These are phyloP conservation scores for Dentipellis fragilis DNA, from an alignment of 768 basidiomycete species.

Conservation along the genomic window DNA sequence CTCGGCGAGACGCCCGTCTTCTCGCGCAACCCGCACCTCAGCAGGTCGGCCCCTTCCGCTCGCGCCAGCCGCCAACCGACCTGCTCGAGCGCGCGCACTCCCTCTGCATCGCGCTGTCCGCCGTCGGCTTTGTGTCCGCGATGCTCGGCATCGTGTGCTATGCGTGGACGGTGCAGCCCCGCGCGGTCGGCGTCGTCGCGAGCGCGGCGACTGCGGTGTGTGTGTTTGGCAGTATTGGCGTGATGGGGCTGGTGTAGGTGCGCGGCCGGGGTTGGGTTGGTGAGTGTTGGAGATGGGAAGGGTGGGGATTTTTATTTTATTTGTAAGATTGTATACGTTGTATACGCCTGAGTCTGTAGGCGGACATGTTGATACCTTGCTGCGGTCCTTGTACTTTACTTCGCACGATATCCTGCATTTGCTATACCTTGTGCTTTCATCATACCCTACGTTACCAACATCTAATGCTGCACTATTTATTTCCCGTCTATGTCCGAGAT, in stretches of 20 bases:
- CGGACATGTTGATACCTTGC: too few relatives aligned
- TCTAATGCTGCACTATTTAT: too few relatives aligned
- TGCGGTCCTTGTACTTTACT: too few relatives aligned
- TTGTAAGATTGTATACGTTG: too few relatives aligned
- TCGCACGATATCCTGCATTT: too few relatives aligned
- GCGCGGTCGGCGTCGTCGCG: constrained; percentile 34
- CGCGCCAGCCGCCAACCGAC: constrained; percentile 29
- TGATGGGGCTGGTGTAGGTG: constrained; percentile 1
- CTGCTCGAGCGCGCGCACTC: constrained; percentile 39
- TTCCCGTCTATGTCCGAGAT: too few relatives aligned
- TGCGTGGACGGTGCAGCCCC: constrained; percentile 38
- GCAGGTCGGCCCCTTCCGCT: constrained; percentile 36
- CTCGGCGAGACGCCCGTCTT: constrained; percentile 22
- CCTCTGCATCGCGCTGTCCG: constrained; percentile 37
- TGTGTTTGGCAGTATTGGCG: constrained; percentile 14
- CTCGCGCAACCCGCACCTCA: constrained; percentile 39
- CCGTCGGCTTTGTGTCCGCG: constrained; percentile 39
- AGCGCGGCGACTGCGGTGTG: constrained; percentile 29
- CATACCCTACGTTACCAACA: too few relatives aligned
- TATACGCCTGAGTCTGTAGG: too few relatives aligned
- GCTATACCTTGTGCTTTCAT: too few relatives aligned
- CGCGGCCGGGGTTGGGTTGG: too few relatives aligned
- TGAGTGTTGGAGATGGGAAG: too few relatives aligned
- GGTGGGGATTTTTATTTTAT: too few relatives aligned
- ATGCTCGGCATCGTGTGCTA: constrained; percentile 41